phyloP scores from a whole-genome alignment of 1,284 basidiomycete genomes.

The Microbotryum saponariae region DNA sequence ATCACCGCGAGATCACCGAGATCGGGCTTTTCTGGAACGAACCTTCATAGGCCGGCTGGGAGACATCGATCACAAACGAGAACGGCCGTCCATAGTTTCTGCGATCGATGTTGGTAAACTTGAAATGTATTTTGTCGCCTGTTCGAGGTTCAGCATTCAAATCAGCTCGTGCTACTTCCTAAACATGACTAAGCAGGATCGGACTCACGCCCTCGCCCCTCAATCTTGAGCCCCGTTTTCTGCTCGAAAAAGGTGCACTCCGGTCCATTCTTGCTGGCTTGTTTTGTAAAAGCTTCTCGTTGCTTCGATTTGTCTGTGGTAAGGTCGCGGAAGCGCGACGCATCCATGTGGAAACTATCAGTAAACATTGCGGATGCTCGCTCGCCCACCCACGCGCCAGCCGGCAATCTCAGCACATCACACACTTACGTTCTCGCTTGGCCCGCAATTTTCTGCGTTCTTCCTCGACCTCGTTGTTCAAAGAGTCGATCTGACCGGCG shows the following conservation, averaged over 20 bases:
- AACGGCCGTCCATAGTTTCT: slow-evolving; percentile 32
- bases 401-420: neutral
- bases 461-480: slow-evolving; percentile 31
- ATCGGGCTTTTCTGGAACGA: neutral
- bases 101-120: slow-evolving; percentile 33
- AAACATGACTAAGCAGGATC: neutral
- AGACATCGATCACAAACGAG: slow-evolving; percentile 35
- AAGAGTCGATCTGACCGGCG: slow-evolving; percentile 33
- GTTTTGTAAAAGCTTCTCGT: slow-evolving; percentile 21
- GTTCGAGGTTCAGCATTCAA: neutral
- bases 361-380: neutral
- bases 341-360: neutral
- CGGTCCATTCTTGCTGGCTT: slow-evolving; percentile 33
- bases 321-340: neutral
- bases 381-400: slow-evolving; percentile 1
- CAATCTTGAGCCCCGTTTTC: slow-evolving; percentile 33
- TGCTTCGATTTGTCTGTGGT: slow-evolving; percentile 28
- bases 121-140: slow-evolving; percentile 36
- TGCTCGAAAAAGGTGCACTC: slow-evolving; percentile 36
- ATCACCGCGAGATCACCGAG: neutral
- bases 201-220: slow-evolving; percentile 29
- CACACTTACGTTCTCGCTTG: slow-evolving; percentile 7
- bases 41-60: slow-evolving; percentile 23
- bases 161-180: neutral
- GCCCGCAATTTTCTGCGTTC: slow-evolving; percentile 29